phyloP scores from a whole-genome alignment of 352 stramenopile species.

The Pythium brachiatum region DNA sequence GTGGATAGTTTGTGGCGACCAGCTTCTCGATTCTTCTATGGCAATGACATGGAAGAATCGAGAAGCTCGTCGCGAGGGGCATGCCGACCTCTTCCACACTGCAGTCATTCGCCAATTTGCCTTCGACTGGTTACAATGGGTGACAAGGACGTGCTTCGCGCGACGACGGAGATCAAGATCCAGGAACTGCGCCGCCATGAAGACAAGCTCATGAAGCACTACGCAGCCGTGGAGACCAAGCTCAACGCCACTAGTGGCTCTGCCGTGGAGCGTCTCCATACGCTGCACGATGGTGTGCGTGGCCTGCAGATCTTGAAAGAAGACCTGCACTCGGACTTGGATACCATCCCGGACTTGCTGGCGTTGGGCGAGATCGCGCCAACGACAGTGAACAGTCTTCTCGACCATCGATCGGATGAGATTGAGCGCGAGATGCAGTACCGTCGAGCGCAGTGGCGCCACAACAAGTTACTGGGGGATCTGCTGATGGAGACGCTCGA shows the following conservation, averaged over 20 bases:
- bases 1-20: too few species aligned
- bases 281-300: slow-evolving; percentile 40
- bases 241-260: not conserved
- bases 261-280: slow-evolving; percentile 21
- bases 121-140: not conserved
- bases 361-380: slow-evolving; percentile 34
- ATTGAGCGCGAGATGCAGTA: slow-evolving; percentile 37
- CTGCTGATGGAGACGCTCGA: slow-evolving; percentile 39
- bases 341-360: slow-evolving; percentile 35
- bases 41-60: too few species aligned
- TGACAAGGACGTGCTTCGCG: slow-evolving; percentile 34
- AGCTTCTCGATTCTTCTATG: too few species aligned
- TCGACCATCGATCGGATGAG: slow-evolving; percentile 27
- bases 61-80: too few species aligned
- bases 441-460: slow-evolving; percentile 44
- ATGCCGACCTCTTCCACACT: too few species aligned
- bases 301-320: slow-evolving; percentile 46
- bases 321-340: slow-evolving; percentile 33
- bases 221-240: slow-evolving; percentile 29
- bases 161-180: slow-evolving; percentile 52
- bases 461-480: slow-evolving; percentile 52
- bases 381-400: slow-evolving; percentile 26
- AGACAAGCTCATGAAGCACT: slow-evolving; percentile 37
- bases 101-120: slow-evolving; percentile 1
- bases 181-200: slow-evolving; percentile 45